phyloP scores from a whole-genome alignment of 108 stramenopile species.

The Stephanodiscus minutulus region DNA sequence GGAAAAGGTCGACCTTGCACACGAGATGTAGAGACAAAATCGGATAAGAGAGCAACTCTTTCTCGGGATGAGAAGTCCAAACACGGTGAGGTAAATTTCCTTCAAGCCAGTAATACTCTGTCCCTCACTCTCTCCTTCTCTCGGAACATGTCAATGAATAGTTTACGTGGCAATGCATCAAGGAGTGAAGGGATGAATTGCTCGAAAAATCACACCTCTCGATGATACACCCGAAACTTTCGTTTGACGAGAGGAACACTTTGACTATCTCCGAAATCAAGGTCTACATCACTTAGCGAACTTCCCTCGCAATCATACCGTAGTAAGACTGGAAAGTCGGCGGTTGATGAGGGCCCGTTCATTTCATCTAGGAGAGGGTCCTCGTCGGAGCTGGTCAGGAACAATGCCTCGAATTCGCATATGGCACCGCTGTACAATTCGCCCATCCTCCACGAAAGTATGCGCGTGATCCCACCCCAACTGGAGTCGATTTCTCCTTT shows the following conservation, averaged over 20 bases:
- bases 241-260: background rate
- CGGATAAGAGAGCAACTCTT: no score
- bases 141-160: background rate
- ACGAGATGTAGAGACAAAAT: no score
- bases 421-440: constrained; percentile 21
- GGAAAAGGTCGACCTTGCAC: no score
- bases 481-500: constrained; percentile 6
- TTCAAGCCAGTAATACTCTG: background rate
- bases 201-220: constrained; percentile 10
- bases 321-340: constrained; percentile 15
- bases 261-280: background rate
- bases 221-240: constrained; percentile 20
- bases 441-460: constrained; percentile 13
- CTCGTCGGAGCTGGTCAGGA: background rate
- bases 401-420: constrained; percentile 21
- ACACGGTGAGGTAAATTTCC: no score
- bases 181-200: background rate
- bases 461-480: constrained; percentile 14
- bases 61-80: no score
- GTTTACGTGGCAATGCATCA: background rate
- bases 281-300: constrained; percentile 14
- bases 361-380: background rate
- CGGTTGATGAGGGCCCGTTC: background rate
- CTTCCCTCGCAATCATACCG: constrained; percentile 19
- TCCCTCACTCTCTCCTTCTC: background rate